These are phyloP conservation scores for Ammopiptanthus mongolicus DNA, from an alignment of 306 rosid genomes.

Conservation along the genomic window DNA sequence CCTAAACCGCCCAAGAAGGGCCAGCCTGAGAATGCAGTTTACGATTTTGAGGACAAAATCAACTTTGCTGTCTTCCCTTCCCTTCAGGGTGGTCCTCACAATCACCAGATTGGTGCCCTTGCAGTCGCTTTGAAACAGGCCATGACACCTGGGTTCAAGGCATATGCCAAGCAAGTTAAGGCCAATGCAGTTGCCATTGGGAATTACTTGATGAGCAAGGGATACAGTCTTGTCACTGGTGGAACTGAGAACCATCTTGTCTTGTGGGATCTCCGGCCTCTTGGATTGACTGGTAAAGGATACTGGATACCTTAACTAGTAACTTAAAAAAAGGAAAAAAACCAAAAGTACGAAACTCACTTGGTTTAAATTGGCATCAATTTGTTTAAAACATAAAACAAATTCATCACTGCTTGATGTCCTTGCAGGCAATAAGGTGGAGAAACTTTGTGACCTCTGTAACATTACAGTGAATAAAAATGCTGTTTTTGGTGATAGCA, in stretches of 20 bases:
- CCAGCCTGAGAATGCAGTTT: slow-evolving; percentile 77
- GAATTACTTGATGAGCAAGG: slow-evolving; percentile 68
- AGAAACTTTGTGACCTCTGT: slow-evolving; percentile 91
- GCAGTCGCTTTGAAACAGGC: slow-evolving; percentile 96
- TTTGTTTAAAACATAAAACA: neutral
- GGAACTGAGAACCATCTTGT: slow-evolving; percentile 99
- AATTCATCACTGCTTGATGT: slow-evolving; percentile 12
- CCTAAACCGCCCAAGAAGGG: slow-evolving; percentile 96
- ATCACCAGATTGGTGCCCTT: slow-evolving; percentile 95
- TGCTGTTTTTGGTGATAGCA: slow-evolving; percentile 97
- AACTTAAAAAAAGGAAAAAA: neutral
- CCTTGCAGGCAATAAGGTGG: slow-evolving; percentile 88
- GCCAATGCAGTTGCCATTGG: slow-evolving; percentile 97
- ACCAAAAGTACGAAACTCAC: neutral
- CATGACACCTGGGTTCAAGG: slow-evolving; percentile 69
- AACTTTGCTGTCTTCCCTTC: slow-evolving; percentile 94
- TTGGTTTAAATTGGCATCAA: neutral
- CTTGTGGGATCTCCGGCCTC: slow-evolving; percentile 96
- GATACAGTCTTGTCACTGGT: slow-evolving; percentile 86
- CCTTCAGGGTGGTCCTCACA: slow-evolving; percentile 99
- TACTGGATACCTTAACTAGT: neutral
- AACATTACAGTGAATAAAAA: slow-evolving; percentile 93
- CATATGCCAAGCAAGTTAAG: slow-evolving; percentile 90
- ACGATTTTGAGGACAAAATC: slow-evolving; percentile 88
- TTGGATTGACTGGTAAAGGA: slow-evolving; percentile 85